Evolutionary conservation across 2,329 filamentous ascomycete genomes (phyloP), one percentile per base, ranked within the genome.

Genomic region (Fusarium vanettenii): DNA sequence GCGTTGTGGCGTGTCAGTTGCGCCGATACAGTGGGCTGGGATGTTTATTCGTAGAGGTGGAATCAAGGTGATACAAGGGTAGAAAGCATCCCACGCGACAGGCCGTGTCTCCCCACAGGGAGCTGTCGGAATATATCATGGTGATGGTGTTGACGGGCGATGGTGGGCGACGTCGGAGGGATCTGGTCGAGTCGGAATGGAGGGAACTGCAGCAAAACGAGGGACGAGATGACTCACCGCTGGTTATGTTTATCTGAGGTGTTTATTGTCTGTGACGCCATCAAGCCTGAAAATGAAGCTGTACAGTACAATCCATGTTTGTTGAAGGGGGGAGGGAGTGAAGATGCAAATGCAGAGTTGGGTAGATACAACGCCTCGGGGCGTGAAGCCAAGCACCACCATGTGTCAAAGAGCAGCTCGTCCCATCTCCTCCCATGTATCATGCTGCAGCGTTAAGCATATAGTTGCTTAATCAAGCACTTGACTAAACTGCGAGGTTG

Each of bases 31-130:
- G 33, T 11, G 39, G 70, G 22, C 50, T 73, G 57, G 70, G 37
- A 55, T 60, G 22, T 10, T 48, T 33, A n/a, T 9, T 18, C 11
- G 8, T 9, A 33, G 59, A 61, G 25, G 27, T 14, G 48, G 48
- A 52, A 31, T 52, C 48, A 31, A 31, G 35, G 61, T 67, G 57
- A 73, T 67, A 57, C 70, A 57, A 45, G 41, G 48, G 35, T 39
- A n/a, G 22, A 59, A 66, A 74, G 35, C 39, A 69, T 74, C 27
- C 64, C 68, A 74, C 57, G 60, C 64, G 56, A 50, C 31, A 29
- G 35, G 55, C 33, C 57, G 18, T 74, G 60, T 72, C 71, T 72
- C 60, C 60, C 43, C 50, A 74, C 50, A 43, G 45, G 14, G 45
- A 20, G 16, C 20, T 41, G 16, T 25, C 20, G 25, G 31, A 35